These are phyloP conservation scores for Hydnum rufescens DNA, from an alignment of 768 basidiomycete species.

Conservation along the genomic window DNA sequence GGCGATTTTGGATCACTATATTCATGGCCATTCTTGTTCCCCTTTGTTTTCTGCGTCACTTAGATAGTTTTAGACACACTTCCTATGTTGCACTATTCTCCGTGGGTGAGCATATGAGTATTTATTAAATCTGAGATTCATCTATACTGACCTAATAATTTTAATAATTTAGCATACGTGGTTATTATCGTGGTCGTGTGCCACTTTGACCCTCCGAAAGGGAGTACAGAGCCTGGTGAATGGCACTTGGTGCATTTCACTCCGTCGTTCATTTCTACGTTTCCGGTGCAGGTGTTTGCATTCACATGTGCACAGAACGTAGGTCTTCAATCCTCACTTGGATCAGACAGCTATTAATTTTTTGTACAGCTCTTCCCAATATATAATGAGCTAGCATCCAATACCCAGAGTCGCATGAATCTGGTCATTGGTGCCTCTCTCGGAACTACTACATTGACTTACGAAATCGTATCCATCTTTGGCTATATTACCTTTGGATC, in stretches of 20 bases:
- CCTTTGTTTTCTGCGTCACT: conserved; percentile 57
- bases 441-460: conserved; percentile 61
- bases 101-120: conserved; percentile 37
- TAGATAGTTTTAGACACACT: conserved; percentile 77
- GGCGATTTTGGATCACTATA: conserved; percentile 65
- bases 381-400: conserved; percentile 73
- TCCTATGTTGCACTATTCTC: conserved; percentile 84
- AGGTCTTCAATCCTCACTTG: conserved; percentile 14
- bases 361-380: conserved; percentile 63
- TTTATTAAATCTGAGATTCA: background rate
- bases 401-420: conserved; percentile 72
- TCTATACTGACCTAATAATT: conserved; percentile 3
- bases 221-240: conserved; percentile 42
- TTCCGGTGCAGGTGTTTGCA: conserved; percentile 87
- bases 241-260: conserved; percentile 54
- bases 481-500: conserved; percentile 91
- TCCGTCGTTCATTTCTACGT: conserved; percentile 57
- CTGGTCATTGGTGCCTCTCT: conserved; percentile 73
- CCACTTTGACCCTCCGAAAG: conserved; percentile 56
- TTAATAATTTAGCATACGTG: conserved; percentile 40
- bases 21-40: conserved; percentile 63
- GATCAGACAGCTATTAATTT: background rate
- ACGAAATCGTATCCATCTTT: conserved; percentile 73
- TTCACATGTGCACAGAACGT: conserved; percentile 91
- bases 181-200: conserved; percentile 60